Conservation (phyloP, 805 yeast species). For the Saturnispora serradocipensis region DNA sequence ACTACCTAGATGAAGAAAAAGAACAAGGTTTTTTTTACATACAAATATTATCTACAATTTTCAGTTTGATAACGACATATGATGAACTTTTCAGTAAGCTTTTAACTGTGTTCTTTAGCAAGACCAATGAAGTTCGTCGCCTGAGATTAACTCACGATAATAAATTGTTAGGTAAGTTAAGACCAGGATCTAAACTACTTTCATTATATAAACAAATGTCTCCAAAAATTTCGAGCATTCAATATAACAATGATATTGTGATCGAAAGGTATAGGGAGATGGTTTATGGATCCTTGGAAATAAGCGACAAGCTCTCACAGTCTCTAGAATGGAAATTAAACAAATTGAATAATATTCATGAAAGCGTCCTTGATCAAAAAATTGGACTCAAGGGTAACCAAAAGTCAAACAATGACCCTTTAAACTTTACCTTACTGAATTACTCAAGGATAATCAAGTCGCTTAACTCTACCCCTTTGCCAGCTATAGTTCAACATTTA, state of each 20-base stretch:
- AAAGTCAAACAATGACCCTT: neutral
- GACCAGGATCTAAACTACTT: conserved; percentile 26
- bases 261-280: conserved; percentile 18
- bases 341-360: conserved; percentile 14
- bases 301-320: conserved; percentile 24
- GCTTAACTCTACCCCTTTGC: neutral
- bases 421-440: neutral
- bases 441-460: neutral
- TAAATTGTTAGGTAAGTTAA: conserved; percentile 22
- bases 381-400: neutral
- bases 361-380: conserved; percentile 1
- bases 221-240: conserved; percentile 15
- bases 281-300: conserved; percentile 21
- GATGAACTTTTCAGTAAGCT: neutral
- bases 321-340: conserved; percentile 23
- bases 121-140: conserved; percentile 12
- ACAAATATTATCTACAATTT: neutral
- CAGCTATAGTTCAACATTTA: neutral
- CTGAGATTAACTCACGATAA: conserved; percentile 19
- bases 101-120: conserved; percentile 18
- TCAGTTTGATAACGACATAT: neutral
- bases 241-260: conserved; percentile 15
- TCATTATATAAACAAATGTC: conserved; percentile 22
- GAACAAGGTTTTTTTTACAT: neutral
- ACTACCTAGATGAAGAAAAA: neutral